Evolutionary conservation across 2,329 filamentous ascomycete species (phyloP).

Genomic region (Anthostomella pinea): DNA sequence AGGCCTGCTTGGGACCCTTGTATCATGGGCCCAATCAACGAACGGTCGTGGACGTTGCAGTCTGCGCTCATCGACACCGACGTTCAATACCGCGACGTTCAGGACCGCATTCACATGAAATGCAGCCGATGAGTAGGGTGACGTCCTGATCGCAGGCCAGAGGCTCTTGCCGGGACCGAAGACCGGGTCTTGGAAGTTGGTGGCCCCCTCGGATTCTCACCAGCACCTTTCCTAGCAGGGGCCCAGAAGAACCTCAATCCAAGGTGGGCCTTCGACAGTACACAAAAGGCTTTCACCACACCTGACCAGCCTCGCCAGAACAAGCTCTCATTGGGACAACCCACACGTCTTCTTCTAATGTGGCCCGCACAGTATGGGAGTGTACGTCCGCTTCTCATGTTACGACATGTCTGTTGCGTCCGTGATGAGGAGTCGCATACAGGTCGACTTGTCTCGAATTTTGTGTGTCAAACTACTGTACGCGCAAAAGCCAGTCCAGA

Average conservation of each 20-base stretch:
- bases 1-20: no score
- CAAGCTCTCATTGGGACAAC: no score
- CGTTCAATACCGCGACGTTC: no score
- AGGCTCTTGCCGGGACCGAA: slow-evolving; percentile 21
- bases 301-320: slow-evolving; percentile 7
- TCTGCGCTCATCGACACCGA: no score
- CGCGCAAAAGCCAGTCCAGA: not conserved
- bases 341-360: slow-evolving; percentile 7
- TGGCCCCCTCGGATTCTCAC: slow-evolving; percentile 7
- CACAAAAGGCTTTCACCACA: slow-evolving; percentile 9
- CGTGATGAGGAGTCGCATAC: slow-evolving; percentile 3
- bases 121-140: slow-evolving; percentile 19
- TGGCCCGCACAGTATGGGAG: slow-evolving; percentile 13
- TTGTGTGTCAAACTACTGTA: slow-evolving; percentile 6
- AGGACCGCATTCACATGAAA: slow-evolving; percentile 16
- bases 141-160: no score
- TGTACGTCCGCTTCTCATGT: no score
- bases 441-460: not conserved
- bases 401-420: slow-evolving; percentile 8
- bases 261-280: slow-evolving; percentile 12
- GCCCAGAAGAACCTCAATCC: slow-evolving; percentile 13
- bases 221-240: slow-evolving; percentile 6
- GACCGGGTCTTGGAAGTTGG: slow-evolving; percentile 20
- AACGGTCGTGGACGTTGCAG: no score
- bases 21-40: no score